Evolutionary conservation across 176 grass and related monocot genomes (phyloP).

Genomic region (Zizania latifolia): DNA sequence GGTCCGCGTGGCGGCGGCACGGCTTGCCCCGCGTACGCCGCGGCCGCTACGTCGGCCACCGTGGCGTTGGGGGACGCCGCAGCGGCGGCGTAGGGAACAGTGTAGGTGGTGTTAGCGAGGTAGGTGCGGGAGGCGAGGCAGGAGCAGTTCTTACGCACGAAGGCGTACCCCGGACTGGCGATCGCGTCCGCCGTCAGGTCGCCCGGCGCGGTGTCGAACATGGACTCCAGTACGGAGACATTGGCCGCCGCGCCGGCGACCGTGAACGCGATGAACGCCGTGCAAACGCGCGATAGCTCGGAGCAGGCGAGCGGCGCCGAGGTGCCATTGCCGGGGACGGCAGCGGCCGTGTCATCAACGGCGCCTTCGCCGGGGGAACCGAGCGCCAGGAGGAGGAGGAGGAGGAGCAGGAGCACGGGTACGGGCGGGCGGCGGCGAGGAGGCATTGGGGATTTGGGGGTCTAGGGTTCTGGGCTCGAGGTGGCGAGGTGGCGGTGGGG

Average conservation of each 20-base stretch:
- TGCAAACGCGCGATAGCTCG: slow-evolving; percentile 77
- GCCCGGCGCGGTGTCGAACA: slow-evolving; percentile 72
- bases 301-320: slow-evolving; percentile 73
- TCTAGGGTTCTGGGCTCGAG: slow-evolving; percentile 44
- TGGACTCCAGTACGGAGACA: slow-evolving; percentile 52
- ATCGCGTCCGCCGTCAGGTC: slow-evolving; percentile 77
- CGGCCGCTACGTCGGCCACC: slow-evolving; percentile 32
- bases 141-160: slow-evolving; percentile 97
- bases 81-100: slow-evolving; percentile 36
- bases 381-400: slow-evolving; percentile 19
- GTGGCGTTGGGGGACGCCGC: slow-evolving; percentile 27
- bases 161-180: slow-evolving; percentile 78
- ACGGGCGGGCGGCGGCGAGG: slow-evolving; percentile 11
- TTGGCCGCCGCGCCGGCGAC: slow-evolving; percentile 18
- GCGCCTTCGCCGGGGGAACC: not conserved
- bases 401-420: not conserved
- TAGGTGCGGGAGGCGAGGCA: slow-evolving; percentile 73
- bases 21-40: slow-evolving; percentile 56
- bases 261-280: slow-evolving; percentile 87
- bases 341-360: not conserved
- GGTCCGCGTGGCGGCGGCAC: slow-evolving; percentile 43
- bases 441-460: slow-evolving; percentile 26
- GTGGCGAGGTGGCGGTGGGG: slow-evolving; percentile 31
- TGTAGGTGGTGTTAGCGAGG: slow-evolving; percentile 87
- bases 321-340: slow-evolving; percentile 16